These are phyloP conservation scores for Candida germanica DNA, from an alignment of 805 yeast genomes.

Conservation along the genomic window DNA sequence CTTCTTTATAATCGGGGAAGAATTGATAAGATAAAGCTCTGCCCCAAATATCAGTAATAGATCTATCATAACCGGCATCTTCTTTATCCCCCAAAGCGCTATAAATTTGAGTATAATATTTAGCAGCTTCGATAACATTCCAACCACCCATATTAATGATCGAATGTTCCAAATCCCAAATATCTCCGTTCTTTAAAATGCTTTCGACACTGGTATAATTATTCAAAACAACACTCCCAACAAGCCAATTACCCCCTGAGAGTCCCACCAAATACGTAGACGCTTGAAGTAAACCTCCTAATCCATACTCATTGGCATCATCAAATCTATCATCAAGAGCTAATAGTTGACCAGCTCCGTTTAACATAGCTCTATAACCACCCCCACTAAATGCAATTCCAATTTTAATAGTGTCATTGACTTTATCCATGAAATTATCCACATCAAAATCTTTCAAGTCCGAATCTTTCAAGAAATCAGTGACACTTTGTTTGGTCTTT, in stretches of 20 bases:
- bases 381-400: constrained; percentile 50
- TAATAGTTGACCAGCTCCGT: constrained; percentile 80
- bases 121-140: constrained; percentile 62
- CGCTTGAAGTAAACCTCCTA: constrained; percentile 76
- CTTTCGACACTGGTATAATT: constrained; percentile 53
- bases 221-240: constrained; percentile 58
- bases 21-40: constrained; percentile 40
- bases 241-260: constrained; percentile 63
- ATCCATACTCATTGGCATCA: constrained; percentile 49
- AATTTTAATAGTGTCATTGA: constrained; percentile 28
- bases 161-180: constrained; percentile 56
- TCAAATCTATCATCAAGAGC: constrained; percentile 74
- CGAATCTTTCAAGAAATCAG: constrained; percentile 44
- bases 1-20: constrained; percentile 24
- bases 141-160: constrained; percentile 63
- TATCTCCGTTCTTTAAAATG: constrained; percentile 20
- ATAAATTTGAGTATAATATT: constrained; percentile 34
- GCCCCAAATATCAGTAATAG: constrained; percentile 44
- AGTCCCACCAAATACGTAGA: constrained; percentile 75
- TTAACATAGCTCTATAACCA: constrained; percentile 85
- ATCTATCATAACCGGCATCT: constrained; percentile 36
- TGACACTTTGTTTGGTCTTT: constrained; percentile 44
- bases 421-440: constrained; percentile 28
- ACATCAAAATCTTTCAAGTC: constrained; percentile 48
- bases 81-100: constrained; percentile 28